phyloP scores from a whole-genome alignment of 73 alveolate genomes.

The Stentor coeruleus region DNA sequence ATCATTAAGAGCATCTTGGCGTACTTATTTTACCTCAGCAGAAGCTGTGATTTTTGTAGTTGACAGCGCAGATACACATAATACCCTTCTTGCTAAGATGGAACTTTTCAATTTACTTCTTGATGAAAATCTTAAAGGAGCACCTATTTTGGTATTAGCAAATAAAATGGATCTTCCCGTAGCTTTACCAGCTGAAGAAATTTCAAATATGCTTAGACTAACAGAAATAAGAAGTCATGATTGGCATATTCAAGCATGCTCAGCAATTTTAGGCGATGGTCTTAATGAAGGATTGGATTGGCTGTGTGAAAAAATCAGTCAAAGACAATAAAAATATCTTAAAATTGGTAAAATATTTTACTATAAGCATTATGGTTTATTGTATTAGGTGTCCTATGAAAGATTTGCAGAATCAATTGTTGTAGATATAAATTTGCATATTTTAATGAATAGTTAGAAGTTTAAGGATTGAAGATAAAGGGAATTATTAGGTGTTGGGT shows the following conservation, averaged over 20 bases:
- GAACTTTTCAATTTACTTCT: conserved; percentile 67
- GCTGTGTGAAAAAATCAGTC: conserved; percentile 34
- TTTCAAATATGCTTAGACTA: conserved; percentile 32
- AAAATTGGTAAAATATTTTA: background rate
- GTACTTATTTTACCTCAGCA: conserved; percentile 67
- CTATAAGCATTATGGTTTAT: background rate
- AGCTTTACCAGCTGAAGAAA: conserved; percentile 33
- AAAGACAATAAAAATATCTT: conserved; percentile 2
- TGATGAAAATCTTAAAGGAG: conserved; percentile 60
- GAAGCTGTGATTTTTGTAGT: conserved; percentile 88
- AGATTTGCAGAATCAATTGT: too few species aligned
- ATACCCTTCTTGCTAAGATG: conserved; percentile 62
- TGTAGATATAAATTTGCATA: too few species aligned
- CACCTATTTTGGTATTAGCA: conserved; percentile 64
- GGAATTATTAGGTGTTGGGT: too few species aligned
- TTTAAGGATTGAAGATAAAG: too few species aligned
- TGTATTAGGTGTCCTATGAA: too few species aligned
- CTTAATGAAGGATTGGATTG: conserved; percentile 88
- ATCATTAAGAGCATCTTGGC: conserved; percentile 78
- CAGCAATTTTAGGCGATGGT: conserved; percentile 92
- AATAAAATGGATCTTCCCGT: conserved; percentile 62
- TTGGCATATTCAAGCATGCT: conserved; percentile 70
- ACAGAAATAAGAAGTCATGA: background rate
- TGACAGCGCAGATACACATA: conserved; percentile 72
- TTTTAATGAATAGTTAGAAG: too few species aligned